Conservation (phyloP, 2,329 filamentous ascomycete species). For the Cladophialophora exuberans region DNA sequence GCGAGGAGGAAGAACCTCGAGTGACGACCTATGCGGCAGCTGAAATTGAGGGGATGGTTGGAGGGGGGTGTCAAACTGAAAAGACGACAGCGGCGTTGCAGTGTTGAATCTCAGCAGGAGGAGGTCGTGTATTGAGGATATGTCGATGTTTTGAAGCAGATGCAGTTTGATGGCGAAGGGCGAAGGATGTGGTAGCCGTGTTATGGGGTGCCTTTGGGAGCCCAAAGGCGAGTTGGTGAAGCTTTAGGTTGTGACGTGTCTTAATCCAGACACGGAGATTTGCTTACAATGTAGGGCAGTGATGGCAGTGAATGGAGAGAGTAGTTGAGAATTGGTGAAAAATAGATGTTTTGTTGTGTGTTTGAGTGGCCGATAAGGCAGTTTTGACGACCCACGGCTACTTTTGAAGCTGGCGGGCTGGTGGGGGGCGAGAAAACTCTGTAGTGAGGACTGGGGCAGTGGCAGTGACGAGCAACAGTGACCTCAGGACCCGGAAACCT, state of each 20-base stretch:
- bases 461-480: background rate
- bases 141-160: conserved; percentile 46
- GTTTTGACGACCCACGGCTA: too few relatives aligned
- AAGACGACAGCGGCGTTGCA: conserved; percentile 23
- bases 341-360: conserved; percentile 14
- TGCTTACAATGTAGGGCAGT: background rate
- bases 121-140: conserved; percentile 53
- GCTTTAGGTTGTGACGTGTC: conserved; percentile 1
- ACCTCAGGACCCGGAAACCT: too few relatives aligned
- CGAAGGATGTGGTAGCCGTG: conserved; percentile 33
- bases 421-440: conserved; percentile 25
- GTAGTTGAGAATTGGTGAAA: conserved; percentile 15
- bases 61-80: conserved; percentile 30
- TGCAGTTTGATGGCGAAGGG: conserved; percentile 46
- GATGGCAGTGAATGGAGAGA: conserved; percentile 7
- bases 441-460: conserved; percentile 2
- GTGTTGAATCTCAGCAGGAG: conserved; percentile 41
- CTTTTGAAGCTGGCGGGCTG: conserved; percentile 20
- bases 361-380: conserved; percentile 15
- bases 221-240: conserved; percentile 29
- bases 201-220: conserved; percentile 30
- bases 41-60: conserved; percentile 67
- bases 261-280: background rate
- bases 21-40: conserved; percentile 99
- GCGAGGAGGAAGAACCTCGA: conserved; percentile 97